Evolutionary conservation across 2,329 filamentous ascomycete species (phyloP), one percentile per base, ranked within the genome.

Genomic region (Lasiodiplodia theobromae): DNA sequence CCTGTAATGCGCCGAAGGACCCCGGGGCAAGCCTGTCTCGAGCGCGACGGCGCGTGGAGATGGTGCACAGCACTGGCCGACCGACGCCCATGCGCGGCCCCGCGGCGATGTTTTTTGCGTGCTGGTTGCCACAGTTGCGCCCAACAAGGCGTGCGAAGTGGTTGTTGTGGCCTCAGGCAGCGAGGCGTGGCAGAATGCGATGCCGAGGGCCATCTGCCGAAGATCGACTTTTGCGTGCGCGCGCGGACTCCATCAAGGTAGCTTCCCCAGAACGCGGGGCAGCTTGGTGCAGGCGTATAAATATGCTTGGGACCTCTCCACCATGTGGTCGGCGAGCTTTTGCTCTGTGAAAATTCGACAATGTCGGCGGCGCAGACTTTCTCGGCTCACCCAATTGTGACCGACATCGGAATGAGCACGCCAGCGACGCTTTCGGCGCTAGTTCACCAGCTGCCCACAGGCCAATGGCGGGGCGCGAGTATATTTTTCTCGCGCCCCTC

Each of bases 361-460:
- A 44, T 49, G 49, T 40, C 63, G 52, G 63, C 63, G 63, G 51
- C 63, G 37, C 49, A 54, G 63, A 38, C 23, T 31, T 25, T 52
- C 21, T 52, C 44, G 60, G 44, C 16, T 64, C 47, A 34, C 16
- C 49, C 49, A 66, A 66, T 54, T 44, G 25, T 51, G 63, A 23
- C 63, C 65, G 65, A 58, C 40, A 58, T 58, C 65, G 65, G 65
- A 23, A 67, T 64, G 67, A 65, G 67, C 67, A 68, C 67, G 67
- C 67, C 67, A 68, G 51, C 51, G 67, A 64, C 67, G 58, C 60
- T 64, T 68, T 68, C 60, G 67, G 67, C 67, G 58, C 60, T 68
- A 68, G 66, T 44, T 38, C 23, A n/a, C 5, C 54, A 40, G 11
- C 51, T 47, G 49, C 57, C 66, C 66, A 68, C 58, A 63, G 66